Evolutionary conservation across 345 rosid species (phyloP).

Genomic region (Chamaenerion angustifolium): DNA sequence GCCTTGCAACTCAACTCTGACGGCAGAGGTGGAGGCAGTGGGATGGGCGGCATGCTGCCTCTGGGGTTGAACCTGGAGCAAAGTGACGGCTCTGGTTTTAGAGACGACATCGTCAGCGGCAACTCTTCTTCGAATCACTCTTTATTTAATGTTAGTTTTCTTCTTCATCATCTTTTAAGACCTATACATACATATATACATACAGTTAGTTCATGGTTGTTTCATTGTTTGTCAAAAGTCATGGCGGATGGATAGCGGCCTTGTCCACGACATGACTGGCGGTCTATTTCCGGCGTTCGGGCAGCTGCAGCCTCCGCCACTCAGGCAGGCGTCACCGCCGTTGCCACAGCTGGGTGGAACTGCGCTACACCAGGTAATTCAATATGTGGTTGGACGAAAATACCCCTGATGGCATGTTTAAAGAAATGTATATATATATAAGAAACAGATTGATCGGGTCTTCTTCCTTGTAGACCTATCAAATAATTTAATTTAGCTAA

Average conservation of each 20-base stretch:
- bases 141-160: conserved; percentile 25
- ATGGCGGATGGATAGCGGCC: conserved; percentile 34
- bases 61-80: conserved; percentile 28
- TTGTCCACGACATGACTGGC: conserved; percentile 40
- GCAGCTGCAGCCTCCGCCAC: conserved; percentile 33
- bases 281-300: conserved; percentile 47
- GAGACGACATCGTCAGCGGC: conserved; percentile 9
- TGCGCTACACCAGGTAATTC: conserved; percentile 31
- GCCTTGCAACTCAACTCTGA: conserved; percentile 38
- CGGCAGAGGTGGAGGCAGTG: conserved; percentile 12
- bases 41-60: conserved; percentile 20
- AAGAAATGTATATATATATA: too few species aligned
- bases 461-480: too few species aligned
- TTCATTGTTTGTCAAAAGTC: background rate
- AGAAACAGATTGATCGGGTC: too few species aligned
- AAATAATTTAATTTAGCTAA: too few species aligned
- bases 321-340: conserved; percentile 25
- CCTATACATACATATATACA: background rate
- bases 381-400: background rate
- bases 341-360: conserved; percentile 23
- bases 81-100: conserved; percentile 8
- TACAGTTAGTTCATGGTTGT: background rate
- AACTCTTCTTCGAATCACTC: conserved; percentile 27
- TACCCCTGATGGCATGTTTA: background rate
- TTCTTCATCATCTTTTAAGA: background rate